phyloP scores from a whole-genome alignment of 306 rosid genomes.

The Medicago arabica region DNA sequence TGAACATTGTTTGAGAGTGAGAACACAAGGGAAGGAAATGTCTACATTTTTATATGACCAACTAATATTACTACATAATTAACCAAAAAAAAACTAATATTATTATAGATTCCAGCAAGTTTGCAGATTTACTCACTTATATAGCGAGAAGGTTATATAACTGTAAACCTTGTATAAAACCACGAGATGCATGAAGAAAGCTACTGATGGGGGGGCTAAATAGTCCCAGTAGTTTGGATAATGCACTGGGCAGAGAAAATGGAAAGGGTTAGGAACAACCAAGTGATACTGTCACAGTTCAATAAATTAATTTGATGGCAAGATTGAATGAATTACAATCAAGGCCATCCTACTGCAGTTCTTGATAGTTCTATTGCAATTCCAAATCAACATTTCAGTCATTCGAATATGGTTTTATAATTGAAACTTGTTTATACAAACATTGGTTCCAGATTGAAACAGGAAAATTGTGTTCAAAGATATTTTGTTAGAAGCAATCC shows the following conservation, averaged over 20 bases:
- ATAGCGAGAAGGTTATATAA: not conserved
- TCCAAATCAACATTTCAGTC: not conserved
- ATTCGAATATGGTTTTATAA: not conserved
- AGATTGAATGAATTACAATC: not conserved
- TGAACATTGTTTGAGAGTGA: not conserved
- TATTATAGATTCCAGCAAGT: not conserved
- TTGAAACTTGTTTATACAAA: not conserved
- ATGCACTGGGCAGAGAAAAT: not conserved
- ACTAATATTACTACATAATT: not conserved
- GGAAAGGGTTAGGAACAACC: not conserved
- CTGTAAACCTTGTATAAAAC: not conserved
- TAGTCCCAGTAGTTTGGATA: not conserved
- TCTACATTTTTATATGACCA: conserved; percentile 2
- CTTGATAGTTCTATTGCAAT: not conserved
- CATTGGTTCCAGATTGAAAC: not conserved
- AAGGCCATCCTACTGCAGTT: not conserved
- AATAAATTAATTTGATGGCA: no score
- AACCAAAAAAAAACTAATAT: not conserved
- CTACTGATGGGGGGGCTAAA: not conserved
- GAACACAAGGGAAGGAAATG: not conserved
- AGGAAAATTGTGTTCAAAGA: not conserved
- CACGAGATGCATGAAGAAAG: conserved; percentile 7
- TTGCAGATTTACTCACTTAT: not conserved
- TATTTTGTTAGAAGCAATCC: not conserved
- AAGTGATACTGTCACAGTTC: not conserved